Evolutionary conservation across 495 filamentous ascomycete species (phyloP).

Genomic region (Aspergillus sclerotiicarbonarius): DNA sequence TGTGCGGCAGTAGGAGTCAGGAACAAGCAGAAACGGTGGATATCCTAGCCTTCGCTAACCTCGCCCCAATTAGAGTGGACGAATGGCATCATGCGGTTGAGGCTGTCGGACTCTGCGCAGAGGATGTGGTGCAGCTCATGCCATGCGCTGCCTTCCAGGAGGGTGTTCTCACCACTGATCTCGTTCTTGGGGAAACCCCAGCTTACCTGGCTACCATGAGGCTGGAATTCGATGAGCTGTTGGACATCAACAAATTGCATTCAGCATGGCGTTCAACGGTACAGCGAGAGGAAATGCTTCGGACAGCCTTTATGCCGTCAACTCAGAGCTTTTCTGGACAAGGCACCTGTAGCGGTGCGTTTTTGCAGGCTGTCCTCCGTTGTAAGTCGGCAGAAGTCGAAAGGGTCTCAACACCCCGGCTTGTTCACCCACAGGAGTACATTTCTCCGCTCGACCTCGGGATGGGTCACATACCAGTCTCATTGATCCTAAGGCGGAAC

Average conservation of each 20-base stretch:
- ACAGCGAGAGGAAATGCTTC: constrained; percentile 4
- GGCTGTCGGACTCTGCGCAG: not conserved
- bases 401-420: not conserved
- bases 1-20: not conserved
- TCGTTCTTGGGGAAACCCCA: not conserved
- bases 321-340: not conserved
- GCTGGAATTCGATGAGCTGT: not conserved
- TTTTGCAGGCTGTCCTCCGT: constrained; percentile 1
- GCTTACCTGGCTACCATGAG: not conserved
- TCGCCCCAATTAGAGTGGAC: not conserved
- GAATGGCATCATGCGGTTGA: not conserved
- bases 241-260: not conserved
- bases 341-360: constrained; percentile 2
- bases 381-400: not conserved
- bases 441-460: not conserved
- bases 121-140: not conserved
- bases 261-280: constrained; percentile 3
- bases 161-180: constrained; percentile 1
- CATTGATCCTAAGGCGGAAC: not conserved
- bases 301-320: constrained; percentile 1
- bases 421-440: not conserved
- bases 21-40: not conserved
- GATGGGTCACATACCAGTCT: constrained; percentile 2
- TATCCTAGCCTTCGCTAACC: not conserved
- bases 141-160: constrained; percentile 9